Base-by-base conservation (phyloP, 257 asterid genomes). In the Primulina tabacum region DNA sequence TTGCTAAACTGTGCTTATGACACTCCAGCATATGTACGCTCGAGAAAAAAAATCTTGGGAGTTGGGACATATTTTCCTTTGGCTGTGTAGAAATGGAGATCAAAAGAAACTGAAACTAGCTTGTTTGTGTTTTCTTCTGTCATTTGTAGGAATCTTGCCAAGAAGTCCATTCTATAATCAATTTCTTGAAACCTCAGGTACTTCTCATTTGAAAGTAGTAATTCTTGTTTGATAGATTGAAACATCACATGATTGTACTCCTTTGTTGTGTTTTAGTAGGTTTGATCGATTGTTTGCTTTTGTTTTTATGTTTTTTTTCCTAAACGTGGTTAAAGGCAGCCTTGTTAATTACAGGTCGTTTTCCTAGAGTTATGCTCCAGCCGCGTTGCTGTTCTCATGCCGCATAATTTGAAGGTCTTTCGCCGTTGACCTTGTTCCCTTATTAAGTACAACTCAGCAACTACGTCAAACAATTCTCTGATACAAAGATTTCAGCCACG, bases 321-420 rank as follows among this genome's bases (percentile, higher is more conserved):
- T 47, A 20, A 43, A 65, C 32, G 2, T 65, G 28, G 35, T 7
- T 60, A 60, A 32, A 17, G 38, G 20, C 67, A 40, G 17, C n/a
- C n/a, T 40, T 59, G 30, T 71, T 60, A 56, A 38, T 60, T 82
- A 62, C 84, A 93, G 99, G 97, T 82, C 62, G 95, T 93, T 52
- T 93, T 84, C 79, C 71, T 90, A 85, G 99, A 93, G 84, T 76
- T 93, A 71, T 93, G 99, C 74, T 72, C 96, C 30, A 79, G 96
- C 68, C 96, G 96, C 14, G 75, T 89, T 65, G 82, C 91, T 50
- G 55, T 89, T 73, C 96, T 93, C 77, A 80, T 84, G 16, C 95
- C 88, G 58, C 95, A 86, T 35, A 71, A 82, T 81, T 72, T 87
- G 53, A 89, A 89, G 99, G 97, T 93, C 6, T 72, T 20, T 74